A percentile compares a stretch with the other conserved stretches of the same genome.
Conservation (phyloP, 148 eudicot species). For the Polygonum maritimum region DNA sequence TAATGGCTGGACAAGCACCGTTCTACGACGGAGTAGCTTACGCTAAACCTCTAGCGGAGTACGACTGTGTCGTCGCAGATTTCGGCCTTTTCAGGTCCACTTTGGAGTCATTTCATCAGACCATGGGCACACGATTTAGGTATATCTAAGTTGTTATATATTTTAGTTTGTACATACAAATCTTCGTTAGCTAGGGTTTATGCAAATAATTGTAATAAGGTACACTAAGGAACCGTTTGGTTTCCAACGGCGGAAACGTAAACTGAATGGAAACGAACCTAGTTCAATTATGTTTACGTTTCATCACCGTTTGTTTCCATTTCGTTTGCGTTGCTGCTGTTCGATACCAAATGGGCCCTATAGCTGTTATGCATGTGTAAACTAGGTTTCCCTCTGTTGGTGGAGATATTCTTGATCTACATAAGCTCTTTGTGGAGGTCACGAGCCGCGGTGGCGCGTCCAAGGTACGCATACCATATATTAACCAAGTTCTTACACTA, state of each 20-base stretch:
- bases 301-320: no score
- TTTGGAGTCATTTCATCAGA: background rate
- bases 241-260: no score
- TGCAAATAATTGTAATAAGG: no score
- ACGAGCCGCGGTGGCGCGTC: background rate
- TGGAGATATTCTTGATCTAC: background rate
- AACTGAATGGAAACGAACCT: no score
- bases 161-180: background rate
- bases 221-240: no score
- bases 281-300: no score
- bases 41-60: background rate
- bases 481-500: no score
- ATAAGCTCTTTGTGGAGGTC: conserved; percentile 1
- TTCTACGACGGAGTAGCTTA: background rate
- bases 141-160: background rate
- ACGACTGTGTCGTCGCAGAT: background rate
- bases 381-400: background rate
- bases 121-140: background rate
- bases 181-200: no score
- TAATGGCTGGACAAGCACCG: background rate
- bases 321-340: no score
- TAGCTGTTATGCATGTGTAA: background rate
- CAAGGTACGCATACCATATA: background rate
- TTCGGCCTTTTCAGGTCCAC: background rate
- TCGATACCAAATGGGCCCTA: no score